Base-by-base conservation (phyloP, 495 filamentous ascomycete genomes). In the Penicillium steckii region DNA sequence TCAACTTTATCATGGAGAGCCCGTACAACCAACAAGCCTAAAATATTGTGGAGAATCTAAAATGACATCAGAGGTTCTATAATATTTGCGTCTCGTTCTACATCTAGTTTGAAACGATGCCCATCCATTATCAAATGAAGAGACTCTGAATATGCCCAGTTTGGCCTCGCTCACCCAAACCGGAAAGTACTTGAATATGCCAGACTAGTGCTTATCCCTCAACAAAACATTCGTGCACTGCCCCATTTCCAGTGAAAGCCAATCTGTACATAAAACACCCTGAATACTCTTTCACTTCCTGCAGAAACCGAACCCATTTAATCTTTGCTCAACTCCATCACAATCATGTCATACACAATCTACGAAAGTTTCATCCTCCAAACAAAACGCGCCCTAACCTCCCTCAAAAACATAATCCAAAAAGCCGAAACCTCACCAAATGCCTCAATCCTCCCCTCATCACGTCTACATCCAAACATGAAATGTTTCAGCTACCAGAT, bases 361-460 rank as follows among this genome's bases (percentile, higher is more conserved):
- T 53, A 53, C 40, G 50, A 53, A 33, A 44, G 50, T 44, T 53
- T 53, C 40, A 35, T 53, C 40, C 50, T 53, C 50, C 50, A 53
- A 18, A 24, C 50, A 47, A 53, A 53, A 44, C 50, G 50, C 1
- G 23, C 43, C 18, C 26, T 53, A 42, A 42, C 32, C 12, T 6
- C 50, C 26, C 50, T 53, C 21, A 41, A 32, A 7, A 13, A 53
- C 23, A 47, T 53, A 3, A 21, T 53, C 24, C 44, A 33, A 30
- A 53, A 53, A 42, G 50, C 44, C 44, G 43, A 53, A 30, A 32
- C 47, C 10, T 24, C 25, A 4, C 50, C 50, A 13, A 43, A 53
- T 26, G 50, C 50, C 9, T 53, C 50, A 25, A 40, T 12, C 13
- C 25, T 53, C 22, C 50, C 50, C 13, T 30, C 50, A 17, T 15